phyloP scores from a whole-genome alignment of 2,329 filamentous ascomycete genomes.

The Spiromastix sp. region DNA sequence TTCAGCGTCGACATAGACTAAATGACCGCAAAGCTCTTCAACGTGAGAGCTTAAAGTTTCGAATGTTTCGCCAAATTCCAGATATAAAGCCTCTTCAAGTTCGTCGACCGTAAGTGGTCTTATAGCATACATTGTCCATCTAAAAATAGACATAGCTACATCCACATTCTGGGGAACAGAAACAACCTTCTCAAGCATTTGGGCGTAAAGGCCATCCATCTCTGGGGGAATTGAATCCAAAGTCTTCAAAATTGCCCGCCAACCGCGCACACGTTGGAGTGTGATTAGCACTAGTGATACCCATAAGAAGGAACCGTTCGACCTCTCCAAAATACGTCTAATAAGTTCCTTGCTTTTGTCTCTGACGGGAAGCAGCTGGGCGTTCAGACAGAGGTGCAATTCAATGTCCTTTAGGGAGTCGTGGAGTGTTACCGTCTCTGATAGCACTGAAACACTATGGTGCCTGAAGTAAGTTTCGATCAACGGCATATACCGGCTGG shows the following conservation, averaged over 20 bases:
- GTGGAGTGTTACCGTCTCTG: constrained; percentile 10
- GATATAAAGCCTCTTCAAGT: constrained; percentile 22
- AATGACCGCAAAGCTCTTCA: constrained; percentile 22
- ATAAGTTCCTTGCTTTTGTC: background rate
- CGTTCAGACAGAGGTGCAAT: constrained; percentile 14
- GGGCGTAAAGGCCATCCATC: constrained; percentile 25
- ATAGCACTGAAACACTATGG: background rate
- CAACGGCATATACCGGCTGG: constrained; percentile 5
- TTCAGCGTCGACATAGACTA: constrained; percentile 25
- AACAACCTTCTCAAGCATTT: constrained; percentile 21
- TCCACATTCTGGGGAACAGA: constrained; percentile 15
- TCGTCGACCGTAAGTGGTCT: constrained; percentile 26
- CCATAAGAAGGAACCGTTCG: constrained; percentile 25
- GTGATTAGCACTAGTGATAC: constrained; percentile 22
- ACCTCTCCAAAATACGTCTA: constrained; percentile 16
- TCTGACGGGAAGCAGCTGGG: constrained; percentile 10
- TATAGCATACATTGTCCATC: constrained; percentile 24
- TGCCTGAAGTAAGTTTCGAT: background rate
- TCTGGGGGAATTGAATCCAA: constrained; percentile 22
- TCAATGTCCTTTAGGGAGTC: constrained; percentile 19
- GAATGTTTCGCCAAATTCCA: constrained; percentile 24
- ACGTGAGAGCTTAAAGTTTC: constrained; percentile 16
- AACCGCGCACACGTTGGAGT: constrained; percentile 16
- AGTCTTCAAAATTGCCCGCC: constrained; percentile 18
- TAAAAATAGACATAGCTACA: constrained; percentile 27